Evolutionary conservation across 257 asterid species (phyloP).

Genomic region (Penstemon newberryi): DNA sequence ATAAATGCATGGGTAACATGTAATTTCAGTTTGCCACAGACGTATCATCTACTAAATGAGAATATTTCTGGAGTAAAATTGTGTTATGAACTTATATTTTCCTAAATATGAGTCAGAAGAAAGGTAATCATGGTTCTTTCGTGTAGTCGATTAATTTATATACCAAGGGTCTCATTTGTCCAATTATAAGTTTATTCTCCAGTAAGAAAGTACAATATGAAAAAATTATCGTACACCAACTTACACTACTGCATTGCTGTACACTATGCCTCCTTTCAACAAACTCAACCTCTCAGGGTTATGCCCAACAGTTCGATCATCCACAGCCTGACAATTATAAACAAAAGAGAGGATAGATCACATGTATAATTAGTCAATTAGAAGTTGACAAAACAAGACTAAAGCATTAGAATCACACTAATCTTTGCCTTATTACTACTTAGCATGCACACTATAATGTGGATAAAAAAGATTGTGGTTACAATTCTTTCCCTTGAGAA

Average conservation of each 20-base stretch:
- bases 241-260: constrained; percentile 86
- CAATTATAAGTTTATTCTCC: not conserved
- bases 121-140: constrained; percentile 5
- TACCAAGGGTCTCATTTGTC: not conserved
- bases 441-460: not conserved
- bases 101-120: constrained; percentile 4
- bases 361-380: not conserved
- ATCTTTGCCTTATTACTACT: not conserved
- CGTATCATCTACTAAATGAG: constrained; percentile 12
- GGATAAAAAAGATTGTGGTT: not conserved
- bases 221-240: constrained; percentile 31
- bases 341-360: constrained; percentile 19
- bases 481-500: constrained; percentile 1
- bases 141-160: not conserved
- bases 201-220: constrained; percentile 6
- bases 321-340: constrained; percentile 64
- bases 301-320: constrained; percentile 87
- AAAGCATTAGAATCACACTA: not conserved
- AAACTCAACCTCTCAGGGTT: constrained; percentile 93
- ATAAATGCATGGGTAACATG: constrained; percentile 6
- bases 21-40: constrained; percentile 11
- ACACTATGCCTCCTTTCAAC: constrained; percentile 86
- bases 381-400: not conserved
- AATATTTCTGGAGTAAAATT: constrained; percentile 10
- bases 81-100: constrained; percentile 14